Evolutionary conservation across 2,329 filamentous ascomycete genomes (phyloP).

Genomic region (Aspergillus costaricaensis): DNA sequence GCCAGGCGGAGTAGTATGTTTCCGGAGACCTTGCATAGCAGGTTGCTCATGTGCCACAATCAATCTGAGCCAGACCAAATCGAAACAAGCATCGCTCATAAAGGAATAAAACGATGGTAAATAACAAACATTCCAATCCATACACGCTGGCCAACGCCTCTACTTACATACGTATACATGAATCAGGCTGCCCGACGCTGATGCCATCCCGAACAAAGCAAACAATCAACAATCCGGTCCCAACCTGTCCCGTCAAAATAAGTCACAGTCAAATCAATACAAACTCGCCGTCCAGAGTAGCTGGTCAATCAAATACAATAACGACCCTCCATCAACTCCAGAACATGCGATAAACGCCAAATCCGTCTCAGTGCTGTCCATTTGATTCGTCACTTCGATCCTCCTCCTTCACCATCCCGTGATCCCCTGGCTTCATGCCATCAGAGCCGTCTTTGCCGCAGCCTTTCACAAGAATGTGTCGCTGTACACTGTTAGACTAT

Average conservation of each 20-base stretch:
- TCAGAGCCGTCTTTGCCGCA: slow-evolving; percentile 55
- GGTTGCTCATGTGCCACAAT: background rate
- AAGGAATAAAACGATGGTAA: background rate
- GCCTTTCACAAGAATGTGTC: slow-evolving; percentile 68
- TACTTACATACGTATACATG: slow-evolving; percentile 20
- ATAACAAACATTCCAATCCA: background rate
- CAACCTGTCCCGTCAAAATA: background rate
- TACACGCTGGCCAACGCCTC: slow-evolving; percentile 13
- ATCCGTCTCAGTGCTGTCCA: slow-evolving; percentile 7
- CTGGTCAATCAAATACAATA: slow-evolving; percentile 6
- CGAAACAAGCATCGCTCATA: background rate
- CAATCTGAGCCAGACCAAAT: background rate
- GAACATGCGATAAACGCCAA: background rate
- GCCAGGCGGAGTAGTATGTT: background rate
- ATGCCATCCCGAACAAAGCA: slow-evolving; percentile 10
- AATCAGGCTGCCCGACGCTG: slow-evolving; percentile 11
- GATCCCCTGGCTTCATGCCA: slow-evolving; percentile 2
- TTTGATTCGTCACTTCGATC: slow-evolving; percentile 18
- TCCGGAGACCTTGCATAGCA: background rate
- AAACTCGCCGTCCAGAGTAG: slow-evolving; percentile 5
- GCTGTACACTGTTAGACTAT: slow-evolving; percentile 41
- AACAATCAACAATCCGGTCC: slow-evolving; percentile 1
- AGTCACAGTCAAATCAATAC: slow-evolving; percentile 6
- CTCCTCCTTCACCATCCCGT: slow-evolving; percentile 21
- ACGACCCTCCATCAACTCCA: background rate